phyloP scores from a whole-genome alignment of 73 alveolate genomes.

The Paramecium sonneborni region DNA sequence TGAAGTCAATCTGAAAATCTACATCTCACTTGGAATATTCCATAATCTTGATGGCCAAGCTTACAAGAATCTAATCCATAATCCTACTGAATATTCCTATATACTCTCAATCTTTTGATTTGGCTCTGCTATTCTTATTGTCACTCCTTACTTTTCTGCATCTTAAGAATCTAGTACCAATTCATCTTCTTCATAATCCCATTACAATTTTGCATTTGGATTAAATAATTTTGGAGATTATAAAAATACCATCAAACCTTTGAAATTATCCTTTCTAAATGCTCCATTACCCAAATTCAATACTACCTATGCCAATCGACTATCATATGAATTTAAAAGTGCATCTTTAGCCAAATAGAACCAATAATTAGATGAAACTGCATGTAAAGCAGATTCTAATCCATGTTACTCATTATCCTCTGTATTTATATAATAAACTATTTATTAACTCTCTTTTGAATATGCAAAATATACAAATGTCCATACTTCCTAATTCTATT shows the following conservation, averaged over 20 bases:
- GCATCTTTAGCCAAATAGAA: slow-evolving; percentile 24
- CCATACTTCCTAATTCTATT: slow-evolving; percentile 16
- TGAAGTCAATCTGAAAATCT: neutral
- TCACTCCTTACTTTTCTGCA: neutral
- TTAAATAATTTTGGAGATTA: neutral
- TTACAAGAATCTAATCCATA: slow-evolving; percentile 27
- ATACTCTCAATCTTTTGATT: neutral
- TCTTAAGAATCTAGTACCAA: neutral
- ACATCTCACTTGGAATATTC: neutral
- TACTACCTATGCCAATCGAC: slow-evolving; percentile 7
- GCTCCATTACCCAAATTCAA: slow-evolving; percentile 36
- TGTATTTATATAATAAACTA: neutral
- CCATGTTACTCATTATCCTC: neutral
- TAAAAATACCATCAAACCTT: neutral
- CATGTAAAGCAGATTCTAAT: neutral
- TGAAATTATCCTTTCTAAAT: slow-evolving; percentile 17
- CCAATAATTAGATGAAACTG: slow-evolving; percentile 3
- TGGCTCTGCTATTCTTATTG: neutral
- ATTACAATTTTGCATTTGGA: neutral
- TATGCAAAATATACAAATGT: slow-evolving; percentile 46
- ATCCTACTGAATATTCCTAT: neutral
- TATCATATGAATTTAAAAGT: neutral
- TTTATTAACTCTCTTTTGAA: neutral
- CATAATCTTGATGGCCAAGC: neutral
- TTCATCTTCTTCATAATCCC: slow-evolving; percentile 19